These are phyloP conservation scores for Pythium angustatum DNA, from an alignment of 352 stramenopile genomes.

Conservation along the genomic window DNA sequence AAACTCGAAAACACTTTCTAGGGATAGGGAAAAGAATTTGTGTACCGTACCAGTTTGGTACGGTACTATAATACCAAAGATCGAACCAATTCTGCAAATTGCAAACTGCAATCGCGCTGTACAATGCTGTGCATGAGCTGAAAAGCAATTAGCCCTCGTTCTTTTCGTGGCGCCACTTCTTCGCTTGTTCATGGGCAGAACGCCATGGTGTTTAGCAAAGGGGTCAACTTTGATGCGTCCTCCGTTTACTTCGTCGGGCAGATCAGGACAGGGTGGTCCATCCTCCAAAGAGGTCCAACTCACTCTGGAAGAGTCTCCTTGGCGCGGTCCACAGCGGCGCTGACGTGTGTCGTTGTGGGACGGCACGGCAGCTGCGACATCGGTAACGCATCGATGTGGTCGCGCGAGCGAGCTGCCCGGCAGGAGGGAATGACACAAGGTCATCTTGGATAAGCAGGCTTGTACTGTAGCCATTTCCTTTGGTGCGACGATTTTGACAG, in stretches of 20 bases:
- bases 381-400: slow-evolving; percentile 8
- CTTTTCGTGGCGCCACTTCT: slow-evolving; percentile 1
- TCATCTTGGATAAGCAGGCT: background rate
- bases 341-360: slow-evolving; percentile 11
- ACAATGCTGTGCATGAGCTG: background rate
- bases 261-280: background rate
- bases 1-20: too few relatives aligned
- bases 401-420: too few relatives aligned
- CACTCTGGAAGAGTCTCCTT: background rate
- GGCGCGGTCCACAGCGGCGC: slow-evolving; percentile 4
- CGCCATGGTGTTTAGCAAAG: too few relatives aligned
- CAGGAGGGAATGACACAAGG: background rate
- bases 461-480: too few relatives aligned
- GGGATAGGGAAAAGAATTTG: too few relatives aligned
- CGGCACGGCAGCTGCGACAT: slow-evolving; percentile 10
- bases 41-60: too few relatives aligned
- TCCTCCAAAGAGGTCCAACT: slow-evolving; percentile 21
- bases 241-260: background rate
- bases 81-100: too few relatives aligned
- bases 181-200: too few relatives aligned
- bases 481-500: too few relatives aligned
- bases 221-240: too few relatives aligned
- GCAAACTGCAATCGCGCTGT: background rate
- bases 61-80: too few relatives aligned
- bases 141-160: background rate